Evolutionary conservation across 2,329 filamentous ascomycete genomes (phyloP).

Genomic region (Elsinoe australis): DNA sequence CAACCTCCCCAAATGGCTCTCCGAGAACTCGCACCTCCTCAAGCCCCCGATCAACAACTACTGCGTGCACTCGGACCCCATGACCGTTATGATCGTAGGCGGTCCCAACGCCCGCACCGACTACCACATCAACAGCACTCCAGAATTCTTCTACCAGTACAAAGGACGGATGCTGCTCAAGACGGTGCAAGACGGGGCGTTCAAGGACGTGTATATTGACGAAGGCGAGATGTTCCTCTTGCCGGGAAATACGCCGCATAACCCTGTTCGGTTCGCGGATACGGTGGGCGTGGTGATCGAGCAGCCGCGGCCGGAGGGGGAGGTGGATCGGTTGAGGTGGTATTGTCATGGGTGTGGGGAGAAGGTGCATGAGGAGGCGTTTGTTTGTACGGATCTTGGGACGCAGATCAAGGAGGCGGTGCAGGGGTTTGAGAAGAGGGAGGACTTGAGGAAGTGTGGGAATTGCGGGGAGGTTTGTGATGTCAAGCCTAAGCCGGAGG

Average conservation of each 20-base stretch:
- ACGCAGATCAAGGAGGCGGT: constrained; percentile 93
- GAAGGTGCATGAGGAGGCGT: constrained; percentile 76
- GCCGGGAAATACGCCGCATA: constrained; percentile 90
- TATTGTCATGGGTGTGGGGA: constrained; percentile 68
- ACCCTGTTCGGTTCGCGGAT: constrained; percentile 84
- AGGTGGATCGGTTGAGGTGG: constrained; percentile 77
- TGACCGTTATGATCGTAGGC: constrained; percentile 89
- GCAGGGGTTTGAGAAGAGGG: constrained; percentile 65
- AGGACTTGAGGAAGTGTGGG: constrained; percentile 64
- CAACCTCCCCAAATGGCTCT: constrained; percentile 51
- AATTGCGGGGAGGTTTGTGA: constrained; percentile 71
- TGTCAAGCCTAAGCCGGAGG: constrained; percentile 49
- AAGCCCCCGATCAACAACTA: constrained; percentile 96
- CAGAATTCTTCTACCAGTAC: constrained; percentile 98
- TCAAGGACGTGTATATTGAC: constrained; percentile 79
- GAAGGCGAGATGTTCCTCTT: constrained; percentile 93
- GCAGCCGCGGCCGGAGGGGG: constrained; percentile 63
- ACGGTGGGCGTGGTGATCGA: constrained; percentile 93
- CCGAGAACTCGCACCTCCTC: constrained; percentile 83
- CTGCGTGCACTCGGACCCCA: constrained; percentile 80
- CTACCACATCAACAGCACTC: constrained; percentile 95
- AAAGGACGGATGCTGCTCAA: constrained; percentile 89
- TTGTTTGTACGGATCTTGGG: constrained; percentile 83
- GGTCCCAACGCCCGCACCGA: constrained; percentile 93
- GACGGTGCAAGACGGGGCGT: constrained; percentile 64